phyloP scores from a whole-genome alignment of 139 green algal genomes.

The Chlorokybus atmophyticus region DNA sequence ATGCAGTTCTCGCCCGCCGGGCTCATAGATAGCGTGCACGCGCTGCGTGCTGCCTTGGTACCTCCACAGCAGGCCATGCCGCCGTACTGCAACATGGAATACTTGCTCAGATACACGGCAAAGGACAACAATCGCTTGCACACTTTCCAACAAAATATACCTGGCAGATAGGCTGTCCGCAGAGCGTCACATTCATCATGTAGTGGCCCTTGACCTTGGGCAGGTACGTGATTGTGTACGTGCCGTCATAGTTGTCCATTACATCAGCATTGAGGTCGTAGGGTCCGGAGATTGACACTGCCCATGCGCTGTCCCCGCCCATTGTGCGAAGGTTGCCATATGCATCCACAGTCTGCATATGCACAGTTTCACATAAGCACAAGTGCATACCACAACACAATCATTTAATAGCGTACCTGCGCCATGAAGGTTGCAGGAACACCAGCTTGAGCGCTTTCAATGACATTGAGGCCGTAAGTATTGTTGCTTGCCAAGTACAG shows the following conservation, averaged over 20 bases:
- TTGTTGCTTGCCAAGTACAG: no score
- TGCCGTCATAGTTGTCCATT: constrained; percentile 15
- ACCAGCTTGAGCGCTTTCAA: no score
- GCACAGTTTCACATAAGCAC: no score
- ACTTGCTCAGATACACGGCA: no score
- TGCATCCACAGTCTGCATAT: constrained; percentile 13
- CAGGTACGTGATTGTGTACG: constrained; percentile 18
- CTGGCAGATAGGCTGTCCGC: constrained; percentile 4
- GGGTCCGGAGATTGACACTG: constrained; percentile 12
- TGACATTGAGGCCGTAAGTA: no score
- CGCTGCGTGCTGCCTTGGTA: not conserved
- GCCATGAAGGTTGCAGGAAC: constrained; percentile 13
- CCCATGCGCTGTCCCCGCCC: constrained; percentile 5
- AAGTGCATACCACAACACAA: no score
- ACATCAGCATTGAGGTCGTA: constrained; percentile 4
- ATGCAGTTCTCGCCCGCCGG: not conserved
- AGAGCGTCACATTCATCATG: constrained; percentile 11
- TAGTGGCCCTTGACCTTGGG: constrained; percentile 13
- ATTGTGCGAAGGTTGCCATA: constrained; percentile 18
- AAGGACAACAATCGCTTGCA: no score
- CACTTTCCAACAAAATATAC: no score
- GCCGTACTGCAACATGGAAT: no score
- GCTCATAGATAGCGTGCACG: constrained; percentile 6
- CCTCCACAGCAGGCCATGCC: constrained; percentile 9
- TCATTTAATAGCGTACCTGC: no score